phyloP scores from a whole-genome alignment of 2,329 filamentous ascomycete genomes.

The Epichloe elymi region DNA sequence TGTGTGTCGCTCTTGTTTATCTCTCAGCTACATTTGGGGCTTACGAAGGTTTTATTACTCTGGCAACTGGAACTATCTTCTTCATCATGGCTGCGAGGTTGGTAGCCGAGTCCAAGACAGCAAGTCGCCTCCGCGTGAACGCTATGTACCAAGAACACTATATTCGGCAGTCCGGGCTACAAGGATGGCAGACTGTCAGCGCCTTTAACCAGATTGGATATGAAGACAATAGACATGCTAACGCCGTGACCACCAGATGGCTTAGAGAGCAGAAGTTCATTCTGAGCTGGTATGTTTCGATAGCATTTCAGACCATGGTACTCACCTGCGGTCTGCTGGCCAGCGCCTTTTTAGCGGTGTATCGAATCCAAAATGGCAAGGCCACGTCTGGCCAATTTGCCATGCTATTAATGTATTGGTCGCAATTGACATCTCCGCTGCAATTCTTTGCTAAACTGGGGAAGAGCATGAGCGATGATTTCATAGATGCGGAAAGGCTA shows the following conservation, averaged over 20 bases:
- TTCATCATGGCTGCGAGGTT: slow-evolving; percentile 39
- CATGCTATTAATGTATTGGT: slow-evolving; percentile 61
- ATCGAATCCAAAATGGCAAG: slow-evolving; percentile 49
- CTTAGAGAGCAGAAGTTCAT: slow-evolving; percentile 24
- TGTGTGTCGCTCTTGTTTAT: slow-evolving; percentile 45
- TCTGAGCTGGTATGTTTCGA: slow-evolving; percentile 34
- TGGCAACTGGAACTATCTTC: slow-evolving; percentile 44
- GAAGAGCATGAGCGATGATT: slow-evolving; percentile 40
- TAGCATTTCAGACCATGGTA: slow-evolving; percentile 46
- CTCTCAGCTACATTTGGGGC: slow-evolving; percentile 44
- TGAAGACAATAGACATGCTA: slow-evolving; percentile 40
- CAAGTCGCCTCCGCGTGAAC: slow-evolving; percentile 36
- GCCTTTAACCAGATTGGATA: slow-evolving; percentile 47
- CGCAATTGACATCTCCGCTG: slow-evolving; percentile 55
- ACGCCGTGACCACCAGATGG: slow-evolving; percentile 32
- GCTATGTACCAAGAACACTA: slow-evolving; percentile 43
- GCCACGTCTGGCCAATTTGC: slow-evolving; percentile 56
- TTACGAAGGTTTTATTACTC: slow-evolving; percentile 49
- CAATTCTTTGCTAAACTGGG: slow-evolving; percentile 53
- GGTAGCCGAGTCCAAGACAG: slow-evolving; percentile 34
- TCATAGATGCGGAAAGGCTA: slow-evolving; percentile 45
- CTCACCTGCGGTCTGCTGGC: slow-evolving; percentile 58
- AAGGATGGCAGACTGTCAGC: slow-evolving; percentile 46
- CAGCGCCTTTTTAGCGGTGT: slow-evolving; percentile 45
- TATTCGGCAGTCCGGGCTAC: slow-evolving; percentile 40